Percentiles rank a stretch among this genome's conserved stretches.
phyloP scores from a whole-genome alignment of 106 monocot species.

The Iris macrosiphon region DNA sequence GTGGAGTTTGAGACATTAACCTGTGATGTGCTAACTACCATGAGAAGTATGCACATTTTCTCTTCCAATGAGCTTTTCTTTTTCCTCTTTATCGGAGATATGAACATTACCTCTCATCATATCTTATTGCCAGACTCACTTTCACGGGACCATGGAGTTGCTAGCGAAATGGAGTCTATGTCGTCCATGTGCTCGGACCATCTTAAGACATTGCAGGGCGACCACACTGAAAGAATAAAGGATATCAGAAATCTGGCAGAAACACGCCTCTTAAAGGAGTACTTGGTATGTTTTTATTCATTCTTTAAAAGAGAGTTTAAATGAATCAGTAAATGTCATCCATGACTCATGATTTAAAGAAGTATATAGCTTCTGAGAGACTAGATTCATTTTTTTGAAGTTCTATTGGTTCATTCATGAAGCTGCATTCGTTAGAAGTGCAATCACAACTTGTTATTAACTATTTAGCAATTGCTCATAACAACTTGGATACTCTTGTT shows the following conservation, averaged over 20 bases:
- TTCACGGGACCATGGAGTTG: constrained; percentile 29
- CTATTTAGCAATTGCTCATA: no score
- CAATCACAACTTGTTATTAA: no score
- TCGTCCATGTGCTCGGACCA: constrained; percentile 17
- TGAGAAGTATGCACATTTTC: constrained; percentile 18
- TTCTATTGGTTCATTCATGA: no score
- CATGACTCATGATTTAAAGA: no score
- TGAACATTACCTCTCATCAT: neutral
- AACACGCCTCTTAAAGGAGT: constrained; percentile 38
- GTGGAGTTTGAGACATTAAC: constrained; percentile 19
- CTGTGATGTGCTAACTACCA: constrained; percentile 20
- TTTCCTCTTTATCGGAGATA: neutral
- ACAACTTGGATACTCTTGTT: no score
- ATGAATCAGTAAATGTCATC: neutral
- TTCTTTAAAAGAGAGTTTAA: neutral
- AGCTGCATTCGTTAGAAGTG: no score
- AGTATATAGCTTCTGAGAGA: neutral
- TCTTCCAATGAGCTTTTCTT: neutral
- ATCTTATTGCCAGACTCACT: constrained; percentile 31
- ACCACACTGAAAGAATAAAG: constrained; percentile 18
- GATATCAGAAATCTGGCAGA: constrained; percentile 35
- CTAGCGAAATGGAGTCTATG: constrained; percentile 15
- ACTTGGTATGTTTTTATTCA: constrained; percentile 24
- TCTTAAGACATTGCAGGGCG: constrained; percentile 22
- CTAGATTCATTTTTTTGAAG: no score